Conservation (phyloP, 2,329 filamentous ascomycete species). For the Metarhizium sp. region DNA sequence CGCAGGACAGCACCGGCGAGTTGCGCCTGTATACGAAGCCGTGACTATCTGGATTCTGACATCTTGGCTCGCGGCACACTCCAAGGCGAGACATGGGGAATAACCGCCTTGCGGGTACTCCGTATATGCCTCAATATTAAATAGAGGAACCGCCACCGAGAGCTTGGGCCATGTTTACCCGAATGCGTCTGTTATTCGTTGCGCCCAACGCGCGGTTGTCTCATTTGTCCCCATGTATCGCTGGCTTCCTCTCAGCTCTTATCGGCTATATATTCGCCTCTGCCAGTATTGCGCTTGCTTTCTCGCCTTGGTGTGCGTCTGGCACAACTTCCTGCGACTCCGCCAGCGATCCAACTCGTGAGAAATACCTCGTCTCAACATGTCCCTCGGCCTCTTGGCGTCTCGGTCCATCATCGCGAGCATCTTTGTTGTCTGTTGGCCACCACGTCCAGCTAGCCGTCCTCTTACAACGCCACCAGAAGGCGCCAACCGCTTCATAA, state of each 20-base stretch:
- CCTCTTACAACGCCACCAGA: too few relatives aligned
- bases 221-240: neutral
- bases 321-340: neutral
- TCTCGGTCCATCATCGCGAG: neutral
- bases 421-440: neutral
- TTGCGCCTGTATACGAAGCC: too few relatives aligned
- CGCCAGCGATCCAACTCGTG: neutral
- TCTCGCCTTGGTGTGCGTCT: too few relatives aligned
- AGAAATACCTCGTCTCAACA: neutral
- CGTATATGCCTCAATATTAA: neutral
- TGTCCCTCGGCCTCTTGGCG: neutral
- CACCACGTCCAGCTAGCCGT: neutral
- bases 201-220: neutral
- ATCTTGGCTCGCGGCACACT: too few relatives aligned
- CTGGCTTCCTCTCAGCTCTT: too few relatives aligned
- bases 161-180: neutral
- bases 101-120: too few relatives aligned
- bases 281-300: too few relatives aligned
- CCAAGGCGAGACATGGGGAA: too few relatives aligned
- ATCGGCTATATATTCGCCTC: too few relatives aligned
- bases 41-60: too few relatives aligned
- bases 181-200: neutral
- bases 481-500: too few relatives aligned
- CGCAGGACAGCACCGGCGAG: too few relatives aligned
- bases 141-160: neutral